A percentile compares a stretch with the other conserved stretches of the same genome.
These are phyloP conservation scores for Cetraspora pellucida DNA, from an alignment of 192 early-diverging fungal species.

Conservation along the genomic window DNA sequence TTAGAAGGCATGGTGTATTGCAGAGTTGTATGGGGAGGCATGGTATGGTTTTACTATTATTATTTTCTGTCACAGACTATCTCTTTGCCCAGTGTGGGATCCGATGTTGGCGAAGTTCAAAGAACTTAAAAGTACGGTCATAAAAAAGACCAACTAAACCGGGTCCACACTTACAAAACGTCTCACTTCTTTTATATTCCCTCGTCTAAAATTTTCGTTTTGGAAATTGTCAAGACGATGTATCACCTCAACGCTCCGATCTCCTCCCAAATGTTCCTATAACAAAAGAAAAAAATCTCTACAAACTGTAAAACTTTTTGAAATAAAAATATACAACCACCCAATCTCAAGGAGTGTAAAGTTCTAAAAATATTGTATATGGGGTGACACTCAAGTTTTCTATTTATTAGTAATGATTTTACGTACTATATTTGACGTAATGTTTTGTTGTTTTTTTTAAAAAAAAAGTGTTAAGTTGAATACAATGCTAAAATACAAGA, in stretches of 20 bases:
- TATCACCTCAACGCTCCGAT: conserved; percentile 2
- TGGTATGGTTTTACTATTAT: not conserved
- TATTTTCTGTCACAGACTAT: too few relatives aligned
- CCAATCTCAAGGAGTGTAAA: too few relatives aligned
- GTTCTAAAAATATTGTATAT: too few relatives aligned
- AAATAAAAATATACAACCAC: too few relatives aligned
- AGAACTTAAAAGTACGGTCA: not conserved
- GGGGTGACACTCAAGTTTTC: too few relatives aligned
- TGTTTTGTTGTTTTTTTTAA: too few relatives aligned
- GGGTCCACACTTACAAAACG: not conserved
- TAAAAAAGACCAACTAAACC: conserved; percentile 9
- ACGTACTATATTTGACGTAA: too few relatives aligned
- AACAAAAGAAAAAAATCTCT: not conserved
- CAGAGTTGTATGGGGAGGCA: conserved; percentile 28
- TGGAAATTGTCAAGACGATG: not conserved
- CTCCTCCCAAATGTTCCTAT: too few relatives aligned
- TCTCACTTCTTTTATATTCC: not conserved
- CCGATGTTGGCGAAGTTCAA: not conserved
- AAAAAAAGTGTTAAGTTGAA: too few relatives aligned
- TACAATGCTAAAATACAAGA: too few relatives aligned
- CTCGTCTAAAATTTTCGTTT: not conserved
- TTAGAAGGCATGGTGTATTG: conserved; percentile 29
- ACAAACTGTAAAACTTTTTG: too few relatives aligned
- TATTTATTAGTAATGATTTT: too few relatives aligned
- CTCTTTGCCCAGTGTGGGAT: not conserved